Percentiles rank a stretch among this genome's conserved stretches.
These are phyloP conservation scores for Trypanosoma cruzi DNA, from an alignment of 208 protist genomes.

Conservation along the genomic window DNA sequence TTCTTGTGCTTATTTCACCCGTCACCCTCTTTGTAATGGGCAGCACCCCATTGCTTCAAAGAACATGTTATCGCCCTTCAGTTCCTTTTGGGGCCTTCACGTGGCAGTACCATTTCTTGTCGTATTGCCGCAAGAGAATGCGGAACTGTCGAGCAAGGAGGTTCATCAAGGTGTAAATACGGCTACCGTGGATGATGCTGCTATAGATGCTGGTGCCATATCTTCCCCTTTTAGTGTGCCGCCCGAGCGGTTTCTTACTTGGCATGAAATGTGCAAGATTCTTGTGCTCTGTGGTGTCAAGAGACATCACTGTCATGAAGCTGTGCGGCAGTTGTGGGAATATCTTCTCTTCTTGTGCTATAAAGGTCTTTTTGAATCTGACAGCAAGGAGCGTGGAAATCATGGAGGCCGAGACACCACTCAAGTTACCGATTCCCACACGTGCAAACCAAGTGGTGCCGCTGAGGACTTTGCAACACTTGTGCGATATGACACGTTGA, in stretches of 20 bases:
- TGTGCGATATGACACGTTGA: conserved; percentile 8
- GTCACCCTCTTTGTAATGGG: not conserved
- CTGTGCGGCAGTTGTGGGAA: conserved; percentile 32
- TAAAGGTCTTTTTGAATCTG: too few relatives aligned
- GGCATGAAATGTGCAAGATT: conserved; percentile 17
- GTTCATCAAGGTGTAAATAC: not conserved
- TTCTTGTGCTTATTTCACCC: not conserved
- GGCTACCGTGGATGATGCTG: not conserved
- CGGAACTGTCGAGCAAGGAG: not conserved
- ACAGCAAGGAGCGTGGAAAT: not conserved
- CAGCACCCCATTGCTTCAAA: not conserved
- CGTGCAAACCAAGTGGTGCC: not conserved
- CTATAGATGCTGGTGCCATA: not conserved
- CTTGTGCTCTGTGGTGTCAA: conserved; percentile 53
- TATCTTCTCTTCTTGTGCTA: conserved; percentile 33
- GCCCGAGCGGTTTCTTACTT: conserved; percentile 23
- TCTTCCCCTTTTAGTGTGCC: not conserved
- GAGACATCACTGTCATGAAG: conserved; percentile 38
- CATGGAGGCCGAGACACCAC: not conserved
- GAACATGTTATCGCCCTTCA: not conserved
- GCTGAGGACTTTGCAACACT: conserved; percentile 10
- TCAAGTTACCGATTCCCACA: not conserved
- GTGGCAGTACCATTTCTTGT: conserved; percentile 2
- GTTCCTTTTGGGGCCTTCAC: not conserved
- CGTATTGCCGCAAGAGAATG: not conserved